phyloP scores from a whole-genome alignment of 352 stramenopile genomes.

The Globisporangium camurandrum region DNA sequence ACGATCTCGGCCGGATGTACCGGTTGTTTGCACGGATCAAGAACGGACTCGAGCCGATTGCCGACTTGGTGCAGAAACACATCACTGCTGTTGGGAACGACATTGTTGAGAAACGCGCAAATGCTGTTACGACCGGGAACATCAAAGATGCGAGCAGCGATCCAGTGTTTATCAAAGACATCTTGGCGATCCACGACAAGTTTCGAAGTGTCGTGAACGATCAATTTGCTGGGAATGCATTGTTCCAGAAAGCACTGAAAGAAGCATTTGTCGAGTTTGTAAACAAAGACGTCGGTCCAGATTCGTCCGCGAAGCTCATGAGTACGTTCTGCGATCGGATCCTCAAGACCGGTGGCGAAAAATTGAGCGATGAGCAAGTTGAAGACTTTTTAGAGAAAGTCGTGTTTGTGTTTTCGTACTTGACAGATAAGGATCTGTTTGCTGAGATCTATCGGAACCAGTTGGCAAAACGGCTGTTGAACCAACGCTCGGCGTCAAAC shows the following conservation, averaged over 20 bases:
- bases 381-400: conserved; percentile 97
- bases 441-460: conserved; percentile 99
- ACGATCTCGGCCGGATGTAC: conserved; percentile 98
- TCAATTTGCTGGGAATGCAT: conserved; percentile 94
- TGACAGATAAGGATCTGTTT: conserved; percentile 99
- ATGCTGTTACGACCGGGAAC: conserved; percentile 87
- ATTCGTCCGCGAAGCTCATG: conserved; percentile 98
- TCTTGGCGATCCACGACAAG: conserved; percentile 97
- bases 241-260: conserved; percentile 99
- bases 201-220: conserved; percentile 96
- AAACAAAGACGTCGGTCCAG: conserved; percentile 97
- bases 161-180: conserved; percentile 97
- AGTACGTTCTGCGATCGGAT: conserved; percentile 99
- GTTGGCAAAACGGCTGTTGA: conserved; percentile 97
- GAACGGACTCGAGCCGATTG: conserved; percentile 95
- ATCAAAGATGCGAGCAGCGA: conserved; percentile 90
- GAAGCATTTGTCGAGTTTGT: conserved; percentile 99
- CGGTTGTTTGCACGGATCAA: conserved; percentile 95
- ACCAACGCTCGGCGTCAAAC: conserved; percentile 95
- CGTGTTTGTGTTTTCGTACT: conserved; percentile 98
- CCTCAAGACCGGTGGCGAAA: conserved; percentile 97
- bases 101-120: conserved; percentile 80
- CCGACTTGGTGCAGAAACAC: conserved; percentile 93
- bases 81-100: conserved; percentile 88
- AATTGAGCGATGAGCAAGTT: conserved; percentile 95